Evolutionary conservation across 176 grass and related monocot genomes (phyloP).

Genomic region (Juncus effusus): DNA sequence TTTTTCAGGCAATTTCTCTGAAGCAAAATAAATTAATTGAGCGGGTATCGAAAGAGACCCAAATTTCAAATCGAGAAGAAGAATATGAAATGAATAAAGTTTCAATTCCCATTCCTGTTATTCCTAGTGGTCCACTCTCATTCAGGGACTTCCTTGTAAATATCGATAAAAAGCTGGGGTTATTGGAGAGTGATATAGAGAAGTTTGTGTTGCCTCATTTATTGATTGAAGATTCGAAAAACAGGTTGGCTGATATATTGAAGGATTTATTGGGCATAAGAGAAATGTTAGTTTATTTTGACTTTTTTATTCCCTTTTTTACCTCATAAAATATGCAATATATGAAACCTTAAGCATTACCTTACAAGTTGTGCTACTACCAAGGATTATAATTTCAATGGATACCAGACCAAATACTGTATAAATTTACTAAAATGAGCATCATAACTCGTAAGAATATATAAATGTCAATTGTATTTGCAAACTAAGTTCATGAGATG

Average conservation of each 20-base stretch:
- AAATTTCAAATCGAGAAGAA: constrained; percentile 5
- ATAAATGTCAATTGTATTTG: background rate
- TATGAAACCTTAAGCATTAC: background rate
- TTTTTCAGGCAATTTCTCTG: constrained; percentile 75
- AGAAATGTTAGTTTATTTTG: constrained; percentile 59
- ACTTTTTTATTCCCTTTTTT: background rate
- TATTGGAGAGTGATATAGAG: constrained; percentile 60
- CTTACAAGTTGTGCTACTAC: background rate
- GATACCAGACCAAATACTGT: background rate
- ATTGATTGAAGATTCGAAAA: constrained; percentile 27
- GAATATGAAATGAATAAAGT: constrained; percentile 4
- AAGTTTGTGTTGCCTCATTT: constrained; percentile 43
- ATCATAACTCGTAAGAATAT: too few relatives aligned
- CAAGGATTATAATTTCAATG: background rate
- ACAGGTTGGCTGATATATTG: constrained; percentile 48
- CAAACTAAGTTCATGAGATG: constrained; percentile 2
- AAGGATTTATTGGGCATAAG: constrained; percentile 66
- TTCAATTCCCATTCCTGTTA: constrained; percentile 14
- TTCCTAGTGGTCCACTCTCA: constrained; percentile 12
- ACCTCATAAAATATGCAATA: background rate
- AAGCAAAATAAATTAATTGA: constrained; percentile 91
- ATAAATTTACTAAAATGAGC: too few relatives aligned
- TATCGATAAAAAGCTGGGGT: constrained; percentile 52
- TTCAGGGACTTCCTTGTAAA: constrained; percentile 52
- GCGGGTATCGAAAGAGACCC: constrained; percentile 12